Evolutionary conservation across 495 filamentous ascomycete genomes (phyloP).

Genomic region (Margaritispora aquatica): DNA sequence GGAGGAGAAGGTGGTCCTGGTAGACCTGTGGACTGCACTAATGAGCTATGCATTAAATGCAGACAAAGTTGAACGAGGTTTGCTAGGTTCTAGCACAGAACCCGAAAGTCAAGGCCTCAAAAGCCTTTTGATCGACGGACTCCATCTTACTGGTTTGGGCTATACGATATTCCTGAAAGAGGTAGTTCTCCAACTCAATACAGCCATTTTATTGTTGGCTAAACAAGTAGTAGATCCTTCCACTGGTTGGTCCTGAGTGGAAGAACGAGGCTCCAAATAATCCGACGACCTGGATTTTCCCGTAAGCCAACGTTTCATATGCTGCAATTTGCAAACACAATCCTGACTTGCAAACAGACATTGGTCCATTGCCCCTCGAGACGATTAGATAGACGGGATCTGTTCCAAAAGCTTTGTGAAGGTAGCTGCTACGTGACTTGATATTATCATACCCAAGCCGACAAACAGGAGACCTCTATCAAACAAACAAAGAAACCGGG

Average conservation of each 20-base stretch:
- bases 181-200: slow-evolving; percentile 21
- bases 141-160: slow-evolving; percentile 45
- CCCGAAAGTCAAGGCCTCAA: slow-evolving; percentile 40
- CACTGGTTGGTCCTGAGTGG: slow-evolving; percentile 35
- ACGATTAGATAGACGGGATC: too few species aligned
- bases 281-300: slow-evolving; percentile 23
- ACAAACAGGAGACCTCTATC: too few species aligned
- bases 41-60: slow-evolving; percentile 47
- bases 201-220: not conserved
- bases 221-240: slow-evolving; percentile 8
- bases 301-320: slow-evolving; percentile 22
- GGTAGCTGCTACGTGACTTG: too few species aligned
- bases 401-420: too few species aligned
- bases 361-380: slow-evolving; percentile 14
- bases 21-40: slow-evolving; percentile 59
- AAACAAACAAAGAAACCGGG: too few species aligned
- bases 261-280: slow-evolving; percentile 24
- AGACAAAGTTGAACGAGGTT: slow-evolving; percentile 23
- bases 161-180: slow-evolving; percentile 43
- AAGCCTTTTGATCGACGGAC: slow-evolving; percentile 43
- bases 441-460: too few species aligned
- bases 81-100: slow-evolving; percentile 31
- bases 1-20: slow-evolving; percentile 59
- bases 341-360: slow-evolving; percentile 1
- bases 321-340: not conserved